Conservation (phyloP, 192 early-diverging fungal species). For the Podila epigama region DNA sequence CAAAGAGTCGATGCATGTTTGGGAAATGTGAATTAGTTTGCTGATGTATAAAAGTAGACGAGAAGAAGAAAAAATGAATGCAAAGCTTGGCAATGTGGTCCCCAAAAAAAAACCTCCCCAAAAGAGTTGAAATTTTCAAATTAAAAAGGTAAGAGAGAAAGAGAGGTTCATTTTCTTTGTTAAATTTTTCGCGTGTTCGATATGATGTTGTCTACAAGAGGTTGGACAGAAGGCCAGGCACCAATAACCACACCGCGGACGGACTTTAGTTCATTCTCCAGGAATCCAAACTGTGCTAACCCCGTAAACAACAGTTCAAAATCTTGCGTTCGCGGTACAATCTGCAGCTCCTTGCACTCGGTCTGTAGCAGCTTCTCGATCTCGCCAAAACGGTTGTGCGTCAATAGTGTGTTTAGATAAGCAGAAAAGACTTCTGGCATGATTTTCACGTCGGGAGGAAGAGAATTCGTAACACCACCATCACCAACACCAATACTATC, state of each 20-base stretch:
- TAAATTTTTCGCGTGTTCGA: constrained; percentile 11
- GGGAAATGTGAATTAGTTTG: background rate
- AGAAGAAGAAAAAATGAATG: background rate
- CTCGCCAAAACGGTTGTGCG: constrained; percentile 37
- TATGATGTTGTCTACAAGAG: constrained; percentile 12
- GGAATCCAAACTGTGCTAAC: constrained; percentile 36
- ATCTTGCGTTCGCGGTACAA: constrained; percentile 20
- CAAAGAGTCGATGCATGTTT: constrained; percentile 90
- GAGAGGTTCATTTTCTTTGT: too few species aligned
- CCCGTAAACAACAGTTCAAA: constrained; percentile 36
- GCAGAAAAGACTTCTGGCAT: constrained; percentile 34
- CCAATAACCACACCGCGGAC: constrained; percentile 10
- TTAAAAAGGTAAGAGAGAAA: background rate
- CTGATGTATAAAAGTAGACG: background rate
- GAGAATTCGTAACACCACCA: too few species aligned
- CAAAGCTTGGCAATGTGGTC: background rate
- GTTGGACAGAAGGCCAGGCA: constrained; percentile 12
- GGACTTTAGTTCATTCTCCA: constrained; percentile 21
- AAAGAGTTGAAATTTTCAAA: background rate
- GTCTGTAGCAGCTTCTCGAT: constrained; percentile 13
- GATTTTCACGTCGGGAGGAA: background rate
- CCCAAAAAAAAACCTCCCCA: background rate
- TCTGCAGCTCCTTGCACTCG: constrained; percentile 1
- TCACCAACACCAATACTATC: too few species aligned
- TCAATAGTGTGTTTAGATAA: constrained; percentile 39